These are phyloP conservation scores for Aspergillus tanneri DNA, from an alignment of 2,329 filamentous ascomycete genomes.

Conservation along the genomic window DNA sequence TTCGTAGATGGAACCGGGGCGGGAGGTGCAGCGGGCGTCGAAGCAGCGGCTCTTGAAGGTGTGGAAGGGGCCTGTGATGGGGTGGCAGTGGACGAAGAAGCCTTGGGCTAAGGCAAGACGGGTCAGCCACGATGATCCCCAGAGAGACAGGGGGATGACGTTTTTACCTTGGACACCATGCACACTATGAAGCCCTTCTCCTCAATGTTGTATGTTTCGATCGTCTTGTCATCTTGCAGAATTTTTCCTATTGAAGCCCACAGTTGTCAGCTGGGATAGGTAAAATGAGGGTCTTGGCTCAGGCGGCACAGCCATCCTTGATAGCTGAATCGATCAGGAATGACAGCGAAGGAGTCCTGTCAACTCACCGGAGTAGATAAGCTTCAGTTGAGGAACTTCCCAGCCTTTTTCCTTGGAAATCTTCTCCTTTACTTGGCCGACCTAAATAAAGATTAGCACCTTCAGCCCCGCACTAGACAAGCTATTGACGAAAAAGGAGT, in stretches of 20 bases:
- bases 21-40: slow-evolving; percentile 49
- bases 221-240: slow-evolving; percentile 93
- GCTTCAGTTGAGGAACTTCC: slow-evolving; percentile 85
- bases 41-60: slow-evolving; percentile 37
- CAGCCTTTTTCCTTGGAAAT: slow-evolving; percentile 91
- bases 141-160: not conserved
- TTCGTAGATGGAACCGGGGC: slow-evolving; percentile 54
- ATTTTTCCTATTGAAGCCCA: slow-evolving; percentile 73
- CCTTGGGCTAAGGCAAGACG: slow-evolving; percentile 63
- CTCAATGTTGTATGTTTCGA: slow-evolving; percentile 96
- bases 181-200: slow-evolving; percentile 99
- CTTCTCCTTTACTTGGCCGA: slow-evolving; percentile 88
- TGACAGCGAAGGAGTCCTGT: not conserved
- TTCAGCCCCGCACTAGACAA: slow-evolving; percentile 37
- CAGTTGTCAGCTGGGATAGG: slow-evolving; percentile 16
- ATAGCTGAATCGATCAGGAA: not conserved
- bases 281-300: not conserved
- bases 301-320: not conserved
- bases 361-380: slow-evolving; percentile 90
- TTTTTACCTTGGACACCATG: slow-evolving; percentile 89
- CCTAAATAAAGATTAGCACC: slow-evolving; percentile 53
- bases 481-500: slow-evolving; percentile 6
- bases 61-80: slow-evolving; percentile 41
- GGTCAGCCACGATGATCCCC: slow-evolving; percentile 15
- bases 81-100: slow-evolving; percentile 45